Evolutionary conservation across 2,329 filamentous ascomycete species (phyloP).

Genomic region (Fusarium paranaense): DNA sequence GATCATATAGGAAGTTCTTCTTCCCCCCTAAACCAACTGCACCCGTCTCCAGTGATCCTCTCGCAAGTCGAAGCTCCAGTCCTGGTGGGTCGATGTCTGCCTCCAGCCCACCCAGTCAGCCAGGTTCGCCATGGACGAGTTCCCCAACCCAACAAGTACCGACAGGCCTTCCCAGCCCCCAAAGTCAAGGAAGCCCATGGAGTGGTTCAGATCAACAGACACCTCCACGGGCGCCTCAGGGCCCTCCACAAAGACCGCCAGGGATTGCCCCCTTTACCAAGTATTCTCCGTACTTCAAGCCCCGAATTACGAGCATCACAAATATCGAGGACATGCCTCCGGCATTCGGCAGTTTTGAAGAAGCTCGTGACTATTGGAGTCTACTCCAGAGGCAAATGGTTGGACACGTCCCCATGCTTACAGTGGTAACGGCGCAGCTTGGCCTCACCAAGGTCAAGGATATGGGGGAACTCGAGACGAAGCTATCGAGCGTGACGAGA

Average conservation of each 20-base stretch:
- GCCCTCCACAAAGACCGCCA: conserved; percentile 40
- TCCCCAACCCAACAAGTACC: conserved; percentile 14
- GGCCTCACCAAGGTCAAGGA: conserved; percentile 43
- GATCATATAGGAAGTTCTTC: conserved; percentile 52
- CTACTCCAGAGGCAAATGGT: conserved; percentile 53
- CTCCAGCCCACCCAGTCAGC: conserved; percentile 44
- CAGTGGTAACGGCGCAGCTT: conserved; percentile 47
- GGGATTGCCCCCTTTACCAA: conserved; percentile 53
- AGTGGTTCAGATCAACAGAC: conserved; percentile 34
- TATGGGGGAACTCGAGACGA: conserved; percentile 45
- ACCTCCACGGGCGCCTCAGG: conserved; percentile 30
- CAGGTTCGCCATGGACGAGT: conserved; percentile 41
- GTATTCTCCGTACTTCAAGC: conserved; percentile 52
- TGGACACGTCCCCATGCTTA: conserved; percentile 51
- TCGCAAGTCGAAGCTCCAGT: conserved; percentile 15
- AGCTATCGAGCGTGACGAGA: conserved; percentile 47
- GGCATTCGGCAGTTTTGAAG: conserved; percentile 48
- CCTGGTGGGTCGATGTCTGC: conserved; percentile 6
- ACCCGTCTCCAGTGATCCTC: conserved; percentile 4
- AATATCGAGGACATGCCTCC: conserved; percentile 49
- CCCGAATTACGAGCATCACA: conserved; percentile 45
- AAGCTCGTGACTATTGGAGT: conserved; percentile 54
- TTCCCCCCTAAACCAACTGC: conserved; percentile 40
- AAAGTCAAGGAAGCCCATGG: conserved; percentile 48
- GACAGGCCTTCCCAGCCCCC: conserved; percentile 48